Percentiles rank a stretch among this genome's conserved stretches.
Evolutionary conservation across 139 green algal species (phyloP).

Genomic region (Trebouxia sp.): DNA sequence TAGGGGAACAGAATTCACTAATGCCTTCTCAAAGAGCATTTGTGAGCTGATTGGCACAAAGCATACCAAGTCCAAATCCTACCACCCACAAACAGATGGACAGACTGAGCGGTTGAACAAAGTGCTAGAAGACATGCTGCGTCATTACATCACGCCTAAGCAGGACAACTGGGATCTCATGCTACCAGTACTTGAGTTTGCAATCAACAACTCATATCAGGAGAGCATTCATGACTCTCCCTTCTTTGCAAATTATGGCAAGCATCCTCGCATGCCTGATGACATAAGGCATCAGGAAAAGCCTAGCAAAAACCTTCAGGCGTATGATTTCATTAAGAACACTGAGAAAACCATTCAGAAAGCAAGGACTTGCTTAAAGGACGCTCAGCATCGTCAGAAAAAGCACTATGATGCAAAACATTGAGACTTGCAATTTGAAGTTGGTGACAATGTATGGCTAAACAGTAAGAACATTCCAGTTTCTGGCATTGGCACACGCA

Average conservation of each 20-base stretch:
- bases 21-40: slow-evolving; percentile 50
- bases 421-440: slow-evolving; percentile 2
- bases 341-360: not conserved
- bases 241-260: slow-evolving; percentile 42
- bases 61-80: slow-evolving; percentile 52
- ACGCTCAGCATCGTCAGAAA: slow-evolving; percentile 30
- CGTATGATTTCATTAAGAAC: not conserved
- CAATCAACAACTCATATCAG: slow-evolving; percentile 38
- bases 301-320: not conserved
- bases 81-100: slow-evolving; percentile 67
- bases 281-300: not conserved
- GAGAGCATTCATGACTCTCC: slow-evolving; percentile 21
- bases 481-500: not conserved
- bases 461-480: slow-evolving; percentile 13
- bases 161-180: slow-evolving; percentile 44
- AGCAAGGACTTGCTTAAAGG: slow-evolving; percentile 17
- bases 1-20: slow-evolving; percentile 54
- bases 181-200: slow-evolving; percentile 39
- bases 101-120: slow-evolving; percentile 67
- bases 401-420: slow-evolving; percentile 23
- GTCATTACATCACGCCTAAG: slow-evolving; percentile 35
- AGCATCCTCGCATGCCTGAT: slow-evolving; percentile 31
- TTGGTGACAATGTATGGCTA: slow-evolving; percentile 35
- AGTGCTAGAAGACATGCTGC: slow-evolving; percentile 50
- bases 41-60: slow-evolving; percentile 44